Percentiles rank a stretch among this genome's conserved stretches.
These are phyloP conservation scores for Clonostachys byssicola DNA, from an alignment of 2,329 filamentous ascomycete genomes.

Conservation along the genomic window DNA sequence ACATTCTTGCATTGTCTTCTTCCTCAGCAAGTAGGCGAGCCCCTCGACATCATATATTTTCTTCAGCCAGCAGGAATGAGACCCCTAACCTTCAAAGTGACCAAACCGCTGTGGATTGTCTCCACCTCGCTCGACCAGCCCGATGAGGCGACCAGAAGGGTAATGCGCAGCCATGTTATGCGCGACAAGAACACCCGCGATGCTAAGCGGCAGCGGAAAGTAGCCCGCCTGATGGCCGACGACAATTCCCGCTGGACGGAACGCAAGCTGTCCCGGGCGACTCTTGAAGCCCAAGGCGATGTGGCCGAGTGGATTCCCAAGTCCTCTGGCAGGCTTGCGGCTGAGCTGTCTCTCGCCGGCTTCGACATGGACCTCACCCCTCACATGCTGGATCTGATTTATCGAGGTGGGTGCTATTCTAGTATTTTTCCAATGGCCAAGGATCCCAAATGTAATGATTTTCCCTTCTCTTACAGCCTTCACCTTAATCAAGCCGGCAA, in stretches of 20 bases:
- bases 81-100: too few relatives aligned
- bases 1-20: too few relatives aligned
- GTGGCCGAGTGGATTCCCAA: not conserved
- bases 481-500: constrained; percentile 11
- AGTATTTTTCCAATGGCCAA: not conserved
- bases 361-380: not conserved
- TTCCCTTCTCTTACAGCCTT: not conserved
- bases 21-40: too few relatives aligned
- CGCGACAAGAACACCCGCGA: constrained; percentile 15
- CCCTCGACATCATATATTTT: too few relatives aligned
- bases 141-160: constrained; percentile 9
- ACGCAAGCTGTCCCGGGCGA: too few relatives aligned
- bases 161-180: constrained; percentile 20
- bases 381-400: not conserved
- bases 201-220: not conserved
- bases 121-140: constrained; percentile 12
- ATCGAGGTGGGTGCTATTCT: not conserved
- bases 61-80: too few relatives aligned
- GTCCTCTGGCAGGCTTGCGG: constrained; percentile 4
- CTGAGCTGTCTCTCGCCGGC: constrained; percentile 6
- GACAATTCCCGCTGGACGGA: too few relatives aligned
- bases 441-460: not conserved
- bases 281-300: too few relatives aligned
- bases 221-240: too few relatives aligned
- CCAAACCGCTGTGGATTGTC: constrained; percentile 7